Conservation (phyloP, 768 basidiomycete species). For the Boletus tomentosulus region DNA sequence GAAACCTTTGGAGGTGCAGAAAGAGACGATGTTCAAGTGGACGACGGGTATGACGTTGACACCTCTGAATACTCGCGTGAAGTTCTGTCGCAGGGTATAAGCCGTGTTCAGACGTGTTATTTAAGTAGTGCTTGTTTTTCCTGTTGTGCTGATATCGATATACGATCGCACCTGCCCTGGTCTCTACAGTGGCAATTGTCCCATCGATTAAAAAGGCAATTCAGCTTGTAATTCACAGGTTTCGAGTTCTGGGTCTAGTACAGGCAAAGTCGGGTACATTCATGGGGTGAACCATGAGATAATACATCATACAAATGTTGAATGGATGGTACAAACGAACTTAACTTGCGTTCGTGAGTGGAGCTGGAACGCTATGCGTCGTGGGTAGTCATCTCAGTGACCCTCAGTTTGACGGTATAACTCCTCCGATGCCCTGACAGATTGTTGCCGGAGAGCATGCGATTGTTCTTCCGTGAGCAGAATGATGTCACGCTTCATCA, state of each 20-base stretch:
- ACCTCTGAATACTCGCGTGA: constrained; percentile 29
- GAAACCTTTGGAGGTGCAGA: constrained; percentile 31
- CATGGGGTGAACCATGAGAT: not conserved
- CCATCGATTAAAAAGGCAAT: not conserved
- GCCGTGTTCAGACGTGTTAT: not conserved
- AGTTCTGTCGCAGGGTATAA: constrained; percentile 18
- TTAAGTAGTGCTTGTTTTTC: not conserved
- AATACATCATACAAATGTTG: not conserved
- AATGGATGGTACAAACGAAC: not conserved
- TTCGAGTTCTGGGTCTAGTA: not conserved
- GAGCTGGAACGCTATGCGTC: not conserved
- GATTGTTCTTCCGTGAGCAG: constrained; percentile 43
- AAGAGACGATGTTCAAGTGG: constrained; percentile 35
- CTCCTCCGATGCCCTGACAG: constrained; percentile 10
- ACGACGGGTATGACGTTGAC: constrained; percentile 33
- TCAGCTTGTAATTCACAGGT: not conserved
- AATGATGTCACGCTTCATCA: constrained; percentile 44
- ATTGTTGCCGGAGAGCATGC: constrained; percentile 22
- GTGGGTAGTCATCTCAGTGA: not conserved
- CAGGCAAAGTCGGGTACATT: not conserved
- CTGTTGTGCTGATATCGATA: no score
- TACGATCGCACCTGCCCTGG: no score
- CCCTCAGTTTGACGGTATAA: not conserved
- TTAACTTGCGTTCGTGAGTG: not conserved
- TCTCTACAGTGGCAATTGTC: no score